A percentile compares a stretch with the other conserved stretches of the same genome.
Conservation (phyloP, 352 stramenopile genomes). For the Phytophthora niederhauseri region DNA sequence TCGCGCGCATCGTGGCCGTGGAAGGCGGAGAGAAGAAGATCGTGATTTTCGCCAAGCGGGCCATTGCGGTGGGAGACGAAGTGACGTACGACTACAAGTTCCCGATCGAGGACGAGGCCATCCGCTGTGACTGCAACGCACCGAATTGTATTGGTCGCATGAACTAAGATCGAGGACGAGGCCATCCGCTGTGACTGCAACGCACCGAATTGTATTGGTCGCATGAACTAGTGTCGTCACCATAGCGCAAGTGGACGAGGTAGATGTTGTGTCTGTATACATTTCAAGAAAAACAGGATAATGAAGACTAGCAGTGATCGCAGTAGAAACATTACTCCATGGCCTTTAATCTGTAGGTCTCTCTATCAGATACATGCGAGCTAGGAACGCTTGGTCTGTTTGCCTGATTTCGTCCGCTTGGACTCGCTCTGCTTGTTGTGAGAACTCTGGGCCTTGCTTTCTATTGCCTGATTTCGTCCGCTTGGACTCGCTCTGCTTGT, state of each 20-base stretch:
- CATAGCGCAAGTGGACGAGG: too few species aligned
- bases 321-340: too few species aligned
- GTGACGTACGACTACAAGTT: slow-evolving; percentile 99
- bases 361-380: neutral
- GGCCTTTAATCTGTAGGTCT: too few species aligned
- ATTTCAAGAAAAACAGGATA: too few species aligned
- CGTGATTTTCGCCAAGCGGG: slow-evolving; percentile 94
- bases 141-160: slow-evolving; percentile 95
- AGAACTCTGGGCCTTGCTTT: neutral
- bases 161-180: too few species aligned
- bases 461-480: slow-evolving; percentile 12
- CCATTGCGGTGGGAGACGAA: slow-evolving; percentile 93
- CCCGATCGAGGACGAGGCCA: slow-evolving; percentile 95
- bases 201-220: slow-evolving; percentile 93
- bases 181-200: slow-evolving; percentile 94
- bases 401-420: slow-evolving; percentile 9
- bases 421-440: neutral
- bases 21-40: slow-evolving; percentile 95
- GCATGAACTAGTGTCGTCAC: slow-evolving; percentile 89
- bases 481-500: neutral
- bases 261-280: too few species aligned
- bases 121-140: slow-evolving; percentile 94
- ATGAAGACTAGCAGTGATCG: too few species aligned
- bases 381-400: slow-evolving; percentile 12
- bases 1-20: slow-evolving; percentile 90